Base-by-base conservation (phyloP, 139 green algal genomes). In the Asterochloris sp. region DNA sequence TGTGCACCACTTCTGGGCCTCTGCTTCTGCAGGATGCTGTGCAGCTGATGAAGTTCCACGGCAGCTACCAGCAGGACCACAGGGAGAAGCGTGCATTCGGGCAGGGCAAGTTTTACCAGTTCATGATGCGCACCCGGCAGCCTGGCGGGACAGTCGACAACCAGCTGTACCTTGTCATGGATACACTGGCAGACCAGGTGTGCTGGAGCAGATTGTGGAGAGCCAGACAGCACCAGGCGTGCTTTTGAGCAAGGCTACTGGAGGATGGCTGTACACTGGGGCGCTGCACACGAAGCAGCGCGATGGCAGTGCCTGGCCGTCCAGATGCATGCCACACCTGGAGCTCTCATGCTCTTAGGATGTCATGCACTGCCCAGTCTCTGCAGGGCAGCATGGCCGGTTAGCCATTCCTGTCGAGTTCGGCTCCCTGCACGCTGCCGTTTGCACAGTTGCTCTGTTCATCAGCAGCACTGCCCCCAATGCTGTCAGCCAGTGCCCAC, bases 31-130 rank as follows among this genome's bases (percentile, higher is more conserved):
- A 54, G 38, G 92, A 96, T 1, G 89, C 95, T 12, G 86, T 95
- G 85, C 97, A 99, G 93, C 92, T 99, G 12, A 99, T 99, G 91
- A 99, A 99, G 92, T 99, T 99, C 84, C 97, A 99, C 86, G 97
- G 97, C 74, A 95, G 86, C 83, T 99, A 99, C 83, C 87, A 93
- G 94, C 96, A 99, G 88, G 97, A 99, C 86, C 87, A 99, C 85
- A 88, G 97, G 14, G 97, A 99, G 88, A 93, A 96, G 89, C 92
- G 97, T n/a, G 87, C 91, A 0, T 96, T 96, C 76, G 97, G 96
- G 0, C 28, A 91, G 29, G 97, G 95, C 82, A 99, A 99, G 90
- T 91, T 91, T 12, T 99, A 99, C 85, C 95, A 98, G 91, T 99
- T 99, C 89, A 99, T 99, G 97, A 99, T 99, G 95, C 93, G 97